Evolutionary conservation across 2,329 filamentous ascomycete genomes (phyloP).

Genomic region (Scorias spongiosa): DNA sequence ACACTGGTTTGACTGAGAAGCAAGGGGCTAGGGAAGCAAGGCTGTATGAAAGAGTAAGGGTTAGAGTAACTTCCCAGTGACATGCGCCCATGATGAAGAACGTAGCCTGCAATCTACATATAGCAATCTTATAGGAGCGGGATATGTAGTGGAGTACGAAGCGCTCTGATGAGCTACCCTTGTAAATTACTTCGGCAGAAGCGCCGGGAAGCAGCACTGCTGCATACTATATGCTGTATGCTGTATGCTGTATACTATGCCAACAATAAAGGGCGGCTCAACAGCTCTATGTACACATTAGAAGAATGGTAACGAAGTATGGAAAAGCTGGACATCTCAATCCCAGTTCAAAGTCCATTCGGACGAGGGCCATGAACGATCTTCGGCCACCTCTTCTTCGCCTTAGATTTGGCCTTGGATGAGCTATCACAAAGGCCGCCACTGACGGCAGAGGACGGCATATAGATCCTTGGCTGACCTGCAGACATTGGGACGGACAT

Average conservation of each 20-base stretch:
- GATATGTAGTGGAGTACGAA: no score
- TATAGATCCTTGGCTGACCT: slow-evolving; percentile 23
- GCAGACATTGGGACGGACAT: slow-evolving; percentile 21
- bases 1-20: no score
- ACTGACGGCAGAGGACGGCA: slow-evolving; percentile 9
- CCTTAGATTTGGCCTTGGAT: not conserved
- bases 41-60: no score
- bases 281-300: not conserved
- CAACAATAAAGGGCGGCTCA: not conserved
- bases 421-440: slow-evolving; percentile 6
- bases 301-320: not conserved
- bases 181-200: not conserved
- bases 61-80: no score
- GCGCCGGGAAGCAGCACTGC: not conserved
- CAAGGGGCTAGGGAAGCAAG: no score
- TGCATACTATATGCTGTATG: not conserved
- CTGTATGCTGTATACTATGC: not conserved
- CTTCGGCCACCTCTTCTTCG: not conserved
- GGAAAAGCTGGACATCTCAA: not conserved
- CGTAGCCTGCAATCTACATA: no score
- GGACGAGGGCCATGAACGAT: not conserved
- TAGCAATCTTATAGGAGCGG: no score
- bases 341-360: not conserved
- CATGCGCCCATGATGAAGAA: no score
- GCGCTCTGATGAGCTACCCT: no score